Base-by-base conservation (phyloP, 2,329 filamentous ascomycete genomes). In the Botryotinia convoluta region DNA sequence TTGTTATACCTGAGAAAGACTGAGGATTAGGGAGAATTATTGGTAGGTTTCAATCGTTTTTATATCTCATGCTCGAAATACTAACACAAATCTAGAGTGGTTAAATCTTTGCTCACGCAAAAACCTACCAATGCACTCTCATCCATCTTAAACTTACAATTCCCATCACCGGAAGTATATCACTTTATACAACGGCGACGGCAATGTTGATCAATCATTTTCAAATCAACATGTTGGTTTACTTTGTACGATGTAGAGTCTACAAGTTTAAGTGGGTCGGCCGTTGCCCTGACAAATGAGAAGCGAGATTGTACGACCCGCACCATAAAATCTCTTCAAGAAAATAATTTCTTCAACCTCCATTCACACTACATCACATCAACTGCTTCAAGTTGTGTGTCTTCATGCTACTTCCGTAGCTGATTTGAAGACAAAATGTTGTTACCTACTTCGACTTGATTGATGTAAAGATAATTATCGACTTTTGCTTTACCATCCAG, bases 241-340 rank as follows among this genome's bases (percentile, higher is more conserved):
- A 39, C 51, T 29, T 18, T 57, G 16, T 18, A 3, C 12, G 4
- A 54, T n/a, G 22, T 48, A 54, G 8, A 67, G 45, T 54, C 26
- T 51, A 1, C 18, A 29, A 54, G 35, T 67, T 54, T 68, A 68
- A 68, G 64, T 68, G 64, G 64, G 8, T 16, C 45, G 20, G 0
- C 32, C 35, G 64, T 68, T 68, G 64, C 45, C 64, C 64, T 68
- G 64, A 54, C 64, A 54, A 68, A 68, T 54, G 64, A 48, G 64
- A 68, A 68, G 64, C 64, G 45, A 68, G 64, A 42, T 54, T 54
- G 26, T 32, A 22, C 45, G 44, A 67, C 35, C 64, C 64, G 51
- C 64, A 68, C 26, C 26, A 68, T 68, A 68, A 68, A 68, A 68
- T 54, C 64, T 68, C 64, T 68, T 68, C 35, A 22, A 22, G 7